phyloP scores from a whole-genome alignment of 768 basidiomycete genomes.

The Udeniomyces megalosporus region DNA sequence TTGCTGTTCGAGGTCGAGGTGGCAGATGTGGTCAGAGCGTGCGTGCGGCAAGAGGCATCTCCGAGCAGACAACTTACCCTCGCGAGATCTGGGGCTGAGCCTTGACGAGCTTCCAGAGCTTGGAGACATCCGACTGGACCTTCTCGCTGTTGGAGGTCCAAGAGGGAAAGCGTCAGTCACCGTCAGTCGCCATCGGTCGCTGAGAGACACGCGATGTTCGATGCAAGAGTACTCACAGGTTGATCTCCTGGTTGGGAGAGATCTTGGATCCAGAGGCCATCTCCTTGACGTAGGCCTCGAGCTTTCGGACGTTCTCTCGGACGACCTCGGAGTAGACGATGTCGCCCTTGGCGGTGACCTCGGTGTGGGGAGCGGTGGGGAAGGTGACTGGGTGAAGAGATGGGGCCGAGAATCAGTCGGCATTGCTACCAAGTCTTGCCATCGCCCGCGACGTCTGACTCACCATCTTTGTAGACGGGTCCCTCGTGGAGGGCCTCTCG shows the following conservation, averaged over 20 bases:
- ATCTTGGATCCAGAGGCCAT: slow-evolving; percentile 87
- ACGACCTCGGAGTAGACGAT: slow-evolving; percentile 90
- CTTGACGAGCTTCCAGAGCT: slow-evolving; percentile 94
- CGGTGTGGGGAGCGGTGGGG: slow-evolving; percentile 91
- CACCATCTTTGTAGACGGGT: slow-evolving; percentile 92
- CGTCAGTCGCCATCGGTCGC: too few species aligned
- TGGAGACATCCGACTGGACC: slow-evolving; percentile 90
- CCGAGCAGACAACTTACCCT: too few species aligned
- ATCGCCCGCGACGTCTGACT: too few species aligned
- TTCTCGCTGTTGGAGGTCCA: slow-evolving; percentile 65
- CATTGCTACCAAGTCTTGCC: too few species aligned
- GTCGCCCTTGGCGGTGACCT: slow-evolving; percentile 83
- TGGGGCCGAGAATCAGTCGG: too few species aligned
- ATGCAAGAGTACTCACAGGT: slow-evolving; percentile 41
- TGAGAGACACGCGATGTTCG: too few species aligned
- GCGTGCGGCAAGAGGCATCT: too few species aligned
- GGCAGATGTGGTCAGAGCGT: too few species aligned
- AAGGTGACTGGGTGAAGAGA: slow-evolving; percentile 54
- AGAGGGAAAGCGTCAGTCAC: slow-evolving; percentile 40
- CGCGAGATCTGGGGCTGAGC: slow-evolving; percentile 92
- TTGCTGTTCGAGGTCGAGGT: too few species aligned
- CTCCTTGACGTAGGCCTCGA: slow-evolving; percentile 82
- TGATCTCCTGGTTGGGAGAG: slow-evolving; percentile 53
- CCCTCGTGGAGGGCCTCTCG: slow-evolving; percentile 62
- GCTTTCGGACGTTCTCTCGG: slow-evolving; percentile 87